Evolutionary conservation across 495 filamentous ascomycete genomes (phyloP).

Genomic region (Achaetomiella virescens): DNA sequence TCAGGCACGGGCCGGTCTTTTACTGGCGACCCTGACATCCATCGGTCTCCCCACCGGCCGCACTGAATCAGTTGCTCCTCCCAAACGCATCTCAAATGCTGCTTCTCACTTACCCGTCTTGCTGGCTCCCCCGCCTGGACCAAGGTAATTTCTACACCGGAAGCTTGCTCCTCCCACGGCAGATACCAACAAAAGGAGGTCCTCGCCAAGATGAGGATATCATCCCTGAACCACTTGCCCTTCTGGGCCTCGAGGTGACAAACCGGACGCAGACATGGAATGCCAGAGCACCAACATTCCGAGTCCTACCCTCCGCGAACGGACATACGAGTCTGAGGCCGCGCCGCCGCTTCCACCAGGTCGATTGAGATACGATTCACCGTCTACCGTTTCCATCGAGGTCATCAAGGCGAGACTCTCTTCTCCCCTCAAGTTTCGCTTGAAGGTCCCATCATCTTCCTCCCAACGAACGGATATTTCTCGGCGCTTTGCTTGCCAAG

Average conservation of each 20-base stretch:
- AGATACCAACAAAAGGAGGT: background rate
- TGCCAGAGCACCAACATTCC: background rate
- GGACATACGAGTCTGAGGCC: too few relatives aligned
- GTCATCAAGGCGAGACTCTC: background rate
- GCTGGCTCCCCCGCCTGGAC: background rate
- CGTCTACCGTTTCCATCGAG: too few relatives aligned
- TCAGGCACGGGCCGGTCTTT: background rate
- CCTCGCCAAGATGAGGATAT: background rate
- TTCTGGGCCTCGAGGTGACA: background rate
- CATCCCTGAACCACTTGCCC: background rate
- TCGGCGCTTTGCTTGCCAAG: slow-evolving; percentile 10
- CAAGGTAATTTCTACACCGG: background rate
- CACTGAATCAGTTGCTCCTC: background rate
- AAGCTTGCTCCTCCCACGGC: background rate
- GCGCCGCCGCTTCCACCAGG: too few relatives aligned
- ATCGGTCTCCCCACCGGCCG: slow-evolving; percentile 3
- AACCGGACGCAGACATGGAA: background rate
- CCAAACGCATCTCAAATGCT: background rate
- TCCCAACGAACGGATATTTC: background rate
- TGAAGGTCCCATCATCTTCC: background rate
- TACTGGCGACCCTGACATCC: background rate
- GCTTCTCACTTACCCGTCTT: background rate
- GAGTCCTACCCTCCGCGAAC: too few relatives aligned
- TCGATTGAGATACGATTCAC: too few relatives aligned
- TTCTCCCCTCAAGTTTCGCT: background rate